Evolutionary conservation across 108 stramenopile genomes (phyloP).

Genomic region (Nannochloropsis salina): DNA sequence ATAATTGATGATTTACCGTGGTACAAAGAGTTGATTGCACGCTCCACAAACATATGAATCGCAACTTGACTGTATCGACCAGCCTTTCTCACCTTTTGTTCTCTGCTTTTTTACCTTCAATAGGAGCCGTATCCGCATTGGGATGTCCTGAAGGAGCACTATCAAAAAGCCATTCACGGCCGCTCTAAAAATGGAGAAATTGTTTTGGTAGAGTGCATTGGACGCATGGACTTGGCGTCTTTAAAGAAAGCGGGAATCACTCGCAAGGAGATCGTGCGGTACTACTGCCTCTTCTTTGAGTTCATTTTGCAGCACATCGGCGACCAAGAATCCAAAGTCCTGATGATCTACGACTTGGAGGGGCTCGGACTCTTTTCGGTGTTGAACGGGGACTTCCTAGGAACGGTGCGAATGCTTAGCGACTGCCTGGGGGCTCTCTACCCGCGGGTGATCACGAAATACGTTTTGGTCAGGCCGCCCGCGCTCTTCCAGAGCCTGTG

Average conservation of each 20-base stretch:
- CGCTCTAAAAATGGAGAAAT: conserved; percentile 14
- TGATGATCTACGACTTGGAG: conserved; percentile 11
- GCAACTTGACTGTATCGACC: background rate
- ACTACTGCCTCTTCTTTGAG: background rate
- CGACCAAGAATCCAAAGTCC: background rate
- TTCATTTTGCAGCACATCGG: background rate
- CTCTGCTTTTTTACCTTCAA: background rate
- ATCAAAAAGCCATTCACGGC: background rate
- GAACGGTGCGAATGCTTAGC: background rate
- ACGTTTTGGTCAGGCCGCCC: background rate
- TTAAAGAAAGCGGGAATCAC: background rate
- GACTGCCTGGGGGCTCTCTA: conserved; percentile 8
- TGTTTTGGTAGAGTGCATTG: background rate
- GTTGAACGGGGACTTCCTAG: background rate
- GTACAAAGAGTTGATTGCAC: no score
- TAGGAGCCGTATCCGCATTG: background rate
- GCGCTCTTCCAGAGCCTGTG: background rate
- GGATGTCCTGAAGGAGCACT: background rate
- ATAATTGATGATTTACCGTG: no score
- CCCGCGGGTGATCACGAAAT: background rate
- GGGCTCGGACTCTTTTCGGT: background rate
- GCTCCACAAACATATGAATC: no score
- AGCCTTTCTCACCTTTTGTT: background rate
- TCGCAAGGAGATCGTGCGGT: conserved; percentile 15
- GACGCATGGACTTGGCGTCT: background rate